Percentiles rank a stretch among this genome's conserved stretches.
phyloP scores from a whole-genome alignment of 2,329 filamentous ascomycete genomes.

The Elsinoe fawcettii region DNA sequence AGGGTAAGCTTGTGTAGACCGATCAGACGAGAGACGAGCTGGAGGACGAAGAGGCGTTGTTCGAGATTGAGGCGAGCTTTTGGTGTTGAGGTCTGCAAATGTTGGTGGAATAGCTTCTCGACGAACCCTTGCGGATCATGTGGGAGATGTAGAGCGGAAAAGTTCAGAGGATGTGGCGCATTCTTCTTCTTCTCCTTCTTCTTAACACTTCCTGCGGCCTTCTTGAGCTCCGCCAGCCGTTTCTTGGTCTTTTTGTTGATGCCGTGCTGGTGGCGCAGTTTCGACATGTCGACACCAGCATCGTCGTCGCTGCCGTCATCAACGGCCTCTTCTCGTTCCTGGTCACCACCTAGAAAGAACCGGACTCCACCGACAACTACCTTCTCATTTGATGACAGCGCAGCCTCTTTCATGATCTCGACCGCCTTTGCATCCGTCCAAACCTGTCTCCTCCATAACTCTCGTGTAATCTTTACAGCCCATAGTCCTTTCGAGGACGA shows the following conservation, averaged over 20 bases:
- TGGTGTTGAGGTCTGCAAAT: conserved; percentile 64
- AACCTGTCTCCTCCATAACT: conserved; percentile 92
- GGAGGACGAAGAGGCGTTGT: conserved; percentile 80
- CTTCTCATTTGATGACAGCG: conserved; percentile 84
- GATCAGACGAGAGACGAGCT: conserved; percentile 82
- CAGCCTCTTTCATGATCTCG: conserved; percentile 96
- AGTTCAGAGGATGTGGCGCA: conserved; percentile 82
- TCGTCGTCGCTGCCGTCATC: conserved; percentile 85
- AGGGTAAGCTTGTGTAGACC: conserved; percentile 89
- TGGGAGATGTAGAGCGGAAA: conserved; percentile 86
- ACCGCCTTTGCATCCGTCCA: conserved; percentile 93
- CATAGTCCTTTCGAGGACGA: conserved; percentile 81
- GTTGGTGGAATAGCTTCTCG: conserved; percentile 81
- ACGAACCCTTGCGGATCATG: conserved; percentile 93
- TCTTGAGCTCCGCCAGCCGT: conserved; percentile 68
- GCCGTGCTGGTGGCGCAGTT: conserved; percentile 72
- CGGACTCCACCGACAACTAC: conserved; percentile 78
- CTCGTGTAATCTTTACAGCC: conserved; percentile 90
- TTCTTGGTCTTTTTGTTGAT: conserved; percentile 98
- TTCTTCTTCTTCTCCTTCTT: conserved; percentile 80
- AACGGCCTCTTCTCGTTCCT: conserved; percentile 78
- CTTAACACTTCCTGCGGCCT: conserved; percentile 75
- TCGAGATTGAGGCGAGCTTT: conserved; percentile 82
- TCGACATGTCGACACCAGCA: conserved; percentile 64
- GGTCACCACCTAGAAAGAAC: conserved; percentile 94